phyloP scores from a whole-genome alignment of 192 early-diverging fungal genomes.

The Backusella psychrophila region DNA sequence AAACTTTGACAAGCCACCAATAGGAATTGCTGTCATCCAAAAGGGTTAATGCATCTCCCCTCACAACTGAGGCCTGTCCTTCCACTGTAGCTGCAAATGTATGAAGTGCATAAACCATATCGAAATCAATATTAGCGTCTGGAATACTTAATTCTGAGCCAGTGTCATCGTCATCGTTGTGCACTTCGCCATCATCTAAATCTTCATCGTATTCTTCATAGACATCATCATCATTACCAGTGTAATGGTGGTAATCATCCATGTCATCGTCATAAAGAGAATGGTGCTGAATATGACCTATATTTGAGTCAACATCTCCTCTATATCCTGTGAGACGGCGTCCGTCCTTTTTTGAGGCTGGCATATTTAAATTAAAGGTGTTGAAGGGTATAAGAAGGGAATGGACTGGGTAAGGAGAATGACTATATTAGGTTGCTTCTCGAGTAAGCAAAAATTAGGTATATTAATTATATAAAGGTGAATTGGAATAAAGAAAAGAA shows the following conservation, averaged over 20 bases:
- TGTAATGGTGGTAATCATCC: conserved; percentile 23
- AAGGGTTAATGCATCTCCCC: conserved; percentile 74
- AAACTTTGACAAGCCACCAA: conserved; percentile 74
- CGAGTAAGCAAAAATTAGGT: background rate
- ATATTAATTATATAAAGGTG: background rate
- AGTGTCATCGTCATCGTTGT: conserved; percentile 35
- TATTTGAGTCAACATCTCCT: background rate
- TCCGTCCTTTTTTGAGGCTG: conserved; percentile 5
- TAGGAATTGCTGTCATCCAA: conserved; percentile 84
- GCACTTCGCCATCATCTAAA: conserved; percentile 29
- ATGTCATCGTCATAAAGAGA: conserved; percentile 25
- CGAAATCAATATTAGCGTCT: conserved; percentile 69
- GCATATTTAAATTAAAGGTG: conserved; percentile 4
- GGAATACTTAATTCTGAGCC: conserved; percentile 47
- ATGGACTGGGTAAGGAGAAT: conserved; percentile 1
- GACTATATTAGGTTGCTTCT: conserved; percentile 8
- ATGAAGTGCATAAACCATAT: conserved; percentile 79
- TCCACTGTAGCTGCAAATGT: conserved; percentile 85
- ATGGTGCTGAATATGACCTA: background rate
- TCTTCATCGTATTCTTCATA: conserved; percentile 36
- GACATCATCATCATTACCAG: conserved; percentile 39
- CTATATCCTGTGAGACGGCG: conserved; percentile 25
- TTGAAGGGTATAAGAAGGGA: background rate
- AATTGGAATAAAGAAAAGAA: background rate
- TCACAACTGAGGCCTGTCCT: conserved; percentile 80